A percentile compares a stretch with the other conserved stretches of the same genome.
phyloP scores from a whole-genome alignment of 2,329 filamentous ascomycete genomes.

The Alternaria gansuensis region DNA sequence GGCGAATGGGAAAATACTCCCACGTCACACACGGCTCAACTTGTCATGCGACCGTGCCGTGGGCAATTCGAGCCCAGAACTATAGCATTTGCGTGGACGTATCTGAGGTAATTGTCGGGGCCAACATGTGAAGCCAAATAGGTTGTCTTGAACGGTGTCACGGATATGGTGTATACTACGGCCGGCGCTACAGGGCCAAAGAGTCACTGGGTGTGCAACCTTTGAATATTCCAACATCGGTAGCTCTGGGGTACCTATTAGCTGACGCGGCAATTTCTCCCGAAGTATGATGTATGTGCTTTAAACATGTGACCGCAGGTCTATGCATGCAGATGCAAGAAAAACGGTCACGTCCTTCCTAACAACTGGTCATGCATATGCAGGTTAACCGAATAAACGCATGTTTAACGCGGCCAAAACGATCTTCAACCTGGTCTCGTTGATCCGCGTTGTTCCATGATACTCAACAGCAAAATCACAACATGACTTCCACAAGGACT shows the following conservation, averaged over 20 bases:
- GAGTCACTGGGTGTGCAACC: neutral
- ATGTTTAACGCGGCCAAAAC: slow-evolving; percentile 10
- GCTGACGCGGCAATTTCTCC: neutral
- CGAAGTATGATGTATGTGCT: slow-evolving; percentile 11
- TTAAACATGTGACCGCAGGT: slow-evolving; percentile 26
- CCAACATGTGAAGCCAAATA: neutral
- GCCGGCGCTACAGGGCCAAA: slow-evolving; percentile 1
- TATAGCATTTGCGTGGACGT: neutral
- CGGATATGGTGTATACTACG: neutral
- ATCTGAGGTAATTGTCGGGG: neutral
- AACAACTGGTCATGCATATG: slow-evolving; percentile 24
- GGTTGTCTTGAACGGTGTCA: neutral
- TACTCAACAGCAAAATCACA: neutral
- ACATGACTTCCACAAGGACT: neutral
- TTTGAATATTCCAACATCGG: neutral
- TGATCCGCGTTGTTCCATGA: neutral
- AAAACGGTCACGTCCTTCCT: slow-evolving; percentile 14
- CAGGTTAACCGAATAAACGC: slow-evolving; percentile 21
- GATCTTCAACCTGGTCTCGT: slow-evolving; percentile 9
- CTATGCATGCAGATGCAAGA: slow-evolving; percentile 28
- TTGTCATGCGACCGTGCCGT: slow-evolving; percentile 14
- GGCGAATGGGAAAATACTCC: slow-evolving; percentile 12
- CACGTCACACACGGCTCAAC: slow-evolving; percentile 13
- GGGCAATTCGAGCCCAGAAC: slow-evolving; percentile 1
- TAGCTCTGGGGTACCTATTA: neutral